Percentiles rank a stretch among this genome's conserved stretches.
Conservation (phyloP, 495 filamentous ascomycete species). For the Thermothielavioides terrestris region DNA sequence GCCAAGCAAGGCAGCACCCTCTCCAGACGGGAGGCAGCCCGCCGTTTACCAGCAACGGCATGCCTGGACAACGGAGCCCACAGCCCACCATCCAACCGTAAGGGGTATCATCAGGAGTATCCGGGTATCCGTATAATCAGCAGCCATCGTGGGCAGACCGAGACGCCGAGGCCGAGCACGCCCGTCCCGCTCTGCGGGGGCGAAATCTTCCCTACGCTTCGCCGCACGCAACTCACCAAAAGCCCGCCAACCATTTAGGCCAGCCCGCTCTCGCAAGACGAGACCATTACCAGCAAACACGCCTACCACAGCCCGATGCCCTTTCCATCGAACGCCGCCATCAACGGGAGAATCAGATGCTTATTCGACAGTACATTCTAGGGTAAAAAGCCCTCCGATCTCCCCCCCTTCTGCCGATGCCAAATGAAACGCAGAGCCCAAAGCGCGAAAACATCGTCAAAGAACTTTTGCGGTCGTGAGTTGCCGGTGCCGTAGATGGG, state of each 20-base stretch:
- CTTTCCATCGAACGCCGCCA: slow-evolving; percentile 20
- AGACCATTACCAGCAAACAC: slow-evolving; percentile 16
- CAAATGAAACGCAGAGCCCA: slow-evolving; percentile 8
- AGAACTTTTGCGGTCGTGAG: slow-evolving; percentile 17
- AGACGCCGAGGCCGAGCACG: slow-evolving; percentile 8
- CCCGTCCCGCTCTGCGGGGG: slow-evolving; percentile 4
- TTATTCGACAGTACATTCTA: slow-evolving; percentile 33
- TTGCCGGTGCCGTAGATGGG: slow-evolving; percentile 6
- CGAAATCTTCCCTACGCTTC: slow-evolving; percentile 8
- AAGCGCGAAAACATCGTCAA: slow-evolving; percentile 11
- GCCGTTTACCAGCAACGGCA: not conserved
- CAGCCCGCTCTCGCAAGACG: slow-evolving; percentile 12
- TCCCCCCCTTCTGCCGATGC: slow-evolving; percentile 15
- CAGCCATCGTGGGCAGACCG: slow-evolving; percentile 3
- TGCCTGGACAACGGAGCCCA: not conserved
- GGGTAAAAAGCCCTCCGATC: slow-evolving; percentile 24
- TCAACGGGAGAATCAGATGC: slow-evolving; percentile 30
- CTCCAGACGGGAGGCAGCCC: not conserved
- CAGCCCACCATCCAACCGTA: not conserved
- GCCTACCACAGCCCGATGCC: slow-evolving; percentile 14
- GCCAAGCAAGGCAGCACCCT: not conserved
- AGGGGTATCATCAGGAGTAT: slow-evolving; percentile 1
- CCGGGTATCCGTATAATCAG: slow-evolving; percentile 2
- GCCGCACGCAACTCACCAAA: slow-evolving; percentile 15
- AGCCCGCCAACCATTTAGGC: not conserved